Base-by-base conservation (phyloP, 305 asterid genomes). In the Lippia alba region DNA sequence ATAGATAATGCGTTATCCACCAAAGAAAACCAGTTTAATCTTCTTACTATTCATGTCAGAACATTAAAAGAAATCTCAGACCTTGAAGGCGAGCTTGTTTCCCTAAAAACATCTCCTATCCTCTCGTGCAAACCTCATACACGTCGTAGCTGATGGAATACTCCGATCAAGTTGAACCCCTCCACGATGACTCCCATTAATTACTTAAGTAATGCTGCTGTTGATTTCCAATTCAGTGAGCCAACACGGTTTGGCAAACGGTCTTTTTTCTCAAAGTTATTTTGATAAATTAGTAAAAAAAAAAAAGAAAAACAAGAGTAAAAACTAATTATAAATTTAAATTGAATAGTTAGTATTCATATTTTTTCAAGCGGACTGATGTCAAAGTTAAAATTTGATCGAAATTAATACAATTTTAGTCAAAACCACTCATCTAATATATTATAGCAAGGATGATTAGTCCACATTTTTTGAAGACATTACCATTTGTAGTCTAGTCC, bases 71-170 rank as follows among this genome's bases (percentile, higher is more conserved):
- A 91, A 74, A 94, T 94, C 14, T 91, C 96, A 60, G 89, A 91
- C 77, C 96, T 94, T 4, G 98, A 91, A 82, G 98, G 97, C 57
- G 96, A 94, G 86, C 96, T 94, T 2, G 90, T 88, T 4, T 79
- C 96, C 61, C 78, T 94, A 58, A 91, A 87, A 75, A 91, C n/a
- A 89, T 60, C 94, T 85, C 56, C 75, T 94, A 5, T 86, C 94
- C 0, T 78, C 87, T 4, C 88, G 96, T 6, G 98, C 96, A 20
- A 84, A 89, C 9, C 70, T 86, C 51, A 84, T 94, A 51, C 98
- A 84, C 51, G 80, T 71, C 45, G 78, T 94, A 69, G 89, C 92
- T 1, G 97, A 91, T 16, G 98, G 97, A 61, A 83, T 86, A n/a
- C n/a, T n/a, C n/a, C n/a, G n/a, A n/a, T 4, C 84, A 81, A n/a